Percentiles rank a stretch among this genome's conserved stretches.
Conservation (phyloP, 768 basidiomycete genomes). For the Chalciporus sphaerocephalus region DNA sequence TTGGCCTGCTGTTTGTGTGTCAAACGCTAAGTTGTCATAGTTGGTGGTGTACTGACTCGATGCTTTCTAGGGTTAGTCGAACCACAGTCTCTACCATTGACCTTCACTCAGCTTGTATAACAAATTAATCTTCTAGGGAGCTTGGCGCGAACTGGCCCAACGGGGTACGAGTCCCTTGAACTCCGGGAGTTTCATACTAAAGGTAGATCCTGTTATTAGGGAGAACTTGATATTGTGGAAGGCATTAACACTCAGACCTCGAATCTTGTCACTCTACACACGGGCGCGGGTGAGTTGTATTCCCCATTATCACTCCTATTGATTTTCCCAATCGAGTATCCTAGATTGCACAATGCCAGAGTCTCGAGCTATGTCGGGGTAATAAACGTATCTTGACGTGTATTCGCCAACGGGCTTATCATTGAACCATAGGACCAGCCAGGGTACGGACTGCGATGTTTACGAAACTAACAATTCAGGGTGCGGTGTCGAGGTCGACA, state of each 20-base stretch:
- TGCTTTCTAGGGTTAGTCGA: conserved; percentile 15
- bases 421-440: conserved; percentile 13
- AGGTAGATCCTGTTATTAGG: conserved; percentile 10
- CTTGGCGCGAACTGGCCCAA: conserved; percentile 28
- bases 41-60: background rate
- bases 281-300: conserved; percentile 16
- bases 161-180: conserved; percentile 5
- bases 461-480: conserved; percentile 26
- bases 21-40: background rate
- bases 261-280: conserved; percentile 29
- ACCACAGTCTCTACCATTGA: background rate
- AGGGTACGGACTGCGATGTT: conserved; percentile 30
- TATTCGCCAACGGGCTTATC: background rate
- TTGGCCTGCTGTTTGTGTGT: conserved; percentile 37
- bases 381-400: background rate
- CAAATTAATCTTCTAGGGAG: conserved; percentile 18
- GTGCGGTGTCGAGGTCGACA: conserved; percentile 30
- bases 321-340: background rate
- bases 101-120: background rate
- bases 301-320: background rate
- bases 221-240: conserved; percentile 34
- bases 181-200: background rate
- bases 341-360: conserved; percentile 35
- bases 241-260: conserved; percentile 31
- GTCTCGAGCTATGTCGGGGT: conserved; percentile 30